Evolutionary conservation across 306 rosid species (phyloP).

Genomic region (Oemleria cerasiformis): DNA sequence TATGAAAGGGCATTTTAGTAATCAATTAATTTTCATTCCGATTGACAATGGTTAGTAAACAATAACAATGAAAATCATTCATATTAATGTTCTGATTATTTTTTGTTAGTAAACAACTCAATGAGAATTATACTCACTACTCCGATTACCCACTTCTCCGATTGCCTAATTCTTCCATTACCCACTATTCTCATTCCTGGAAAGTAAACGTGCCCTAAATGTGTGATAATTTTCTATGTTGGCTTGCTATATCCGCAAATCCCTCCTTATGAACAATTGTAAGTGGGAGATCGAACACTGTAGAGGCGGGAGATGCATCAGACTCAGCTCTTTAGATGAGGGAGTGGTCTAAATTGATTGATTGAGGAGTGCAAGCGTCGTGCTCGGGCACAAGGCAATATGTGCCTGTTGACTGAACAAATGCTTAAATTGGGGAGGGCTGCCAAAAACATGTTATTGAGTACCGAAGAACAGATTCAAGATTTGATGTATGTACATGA

Average conservation of each 20-base stretch:
- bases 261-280: constrained; percentile 32
- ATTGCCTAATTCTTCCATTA: no score
- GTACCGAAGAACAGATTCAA: constrained; percentile 49
- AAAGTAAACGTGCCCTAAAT: no score
- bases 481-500: neutral
- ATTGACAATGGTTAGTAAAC: no score
- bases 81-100: no score
- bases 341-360: constrained; percentile 61
- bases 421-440: constrained; percentile 64
- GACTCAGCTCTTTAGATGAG: constrained; percentile 32
- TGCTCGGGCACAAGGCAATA: constrained; percentile 54
- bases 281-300: constrained; percentile 37
- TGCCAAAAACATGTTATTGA: constrained; percentile 56
- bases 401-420: constrained; percentile 44
- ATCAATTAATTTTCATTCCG: no score
- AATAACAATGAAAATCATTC: no score
- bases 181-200: no score
- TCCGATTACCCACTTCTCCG: no score
- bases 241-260: constrained; percentile 70
- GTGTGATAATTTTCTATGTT: constrained; percentile 14
- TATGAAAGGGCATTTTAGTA: no score
- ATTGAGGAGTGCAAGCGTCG: constrained; percentile 51
- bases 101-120: no score
- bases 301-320: constrained; percentile 30
- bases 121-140: no score